A percentile compares a stretch with the other conserved stretches of the same genome.
Conservation (phyloP, 2,329 filamentous ascomycete species). For the Sporothrix pseudoabietina region DNA sequence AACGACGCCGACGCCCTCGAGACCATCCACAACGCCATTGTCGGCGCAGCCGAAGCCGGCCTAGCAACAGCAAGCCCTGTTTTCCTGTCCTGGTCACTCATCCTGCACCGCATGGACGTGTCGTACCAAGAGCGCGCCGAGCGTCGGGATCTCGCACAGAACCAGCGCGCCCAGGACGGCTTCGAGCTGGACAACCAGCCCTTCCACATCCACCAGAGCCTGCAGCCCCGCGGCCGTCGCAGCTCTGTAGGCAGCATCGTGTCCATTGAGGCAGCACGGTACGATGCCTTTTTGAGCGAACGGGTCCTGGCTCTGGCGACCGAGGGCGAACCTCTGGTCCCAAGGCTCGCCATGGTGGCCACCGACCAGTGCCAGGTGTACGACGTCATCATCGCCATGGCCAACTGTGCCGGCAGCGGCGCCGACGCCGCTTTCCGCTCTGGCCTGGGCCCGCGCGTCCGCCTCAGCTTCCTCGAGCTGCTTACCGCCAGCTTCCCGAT, state of each 20-base stretch:
- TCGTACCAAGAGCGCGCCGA: constrained; percentile 65
- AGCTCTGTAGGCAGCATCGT: constrained; percentile 65
- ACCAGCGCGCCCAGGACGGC: constrained; percentile 60
- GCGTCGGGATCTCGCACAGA: constrained; percentile 59
- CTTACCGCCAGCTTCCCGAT: constrained; percentile 67
- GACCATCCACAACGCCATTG: constrained; percentile 71
- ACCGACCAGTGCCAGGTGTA: constrained; percentile 57
- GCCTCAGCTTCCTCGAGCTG: constrained; percentile 68
- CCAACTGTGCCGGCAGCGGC: constrained; percentile 50
- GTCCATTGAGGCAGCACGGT: constrained; percentile 62
- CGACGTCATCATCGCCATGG: constrained; percentile 56
- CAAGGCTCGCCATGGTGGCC: constrained; percentile 53
- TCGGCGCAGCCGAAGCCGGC: constrained; percentile 58
- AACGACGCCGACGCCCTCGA: constrained; percentile 69
- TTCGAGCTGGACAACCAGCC: constrained; percentile 53
- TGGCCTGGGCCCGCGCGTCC: constrained; percentile 63
- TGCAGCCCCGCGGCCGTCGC: constrained; percentile 48
- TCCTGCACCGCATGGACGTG: constrained; percentile 69
- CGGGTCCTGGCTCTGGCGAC: constrained; percentile 45
- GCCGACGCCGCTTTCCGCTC: constrained; percentile 53
- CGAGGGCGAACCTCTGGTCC: constrained; percentile 55
- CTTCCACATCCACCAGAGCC: constrained; percentile 25
- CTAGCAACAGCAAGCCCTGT: constrained; percentile 70
- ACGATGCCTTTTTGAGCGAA: constrained; percentile 59
- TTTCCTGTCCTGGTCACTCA: constrained; percentile 78